A percentile compares a stretch with the other conserved stretches of the same genome.
These are phyloP conservation scores for Aspergillus haitiensis DNA, from an alignment of 495 filamentous ascomycete species.

Conservation along the genomic window DNA sequence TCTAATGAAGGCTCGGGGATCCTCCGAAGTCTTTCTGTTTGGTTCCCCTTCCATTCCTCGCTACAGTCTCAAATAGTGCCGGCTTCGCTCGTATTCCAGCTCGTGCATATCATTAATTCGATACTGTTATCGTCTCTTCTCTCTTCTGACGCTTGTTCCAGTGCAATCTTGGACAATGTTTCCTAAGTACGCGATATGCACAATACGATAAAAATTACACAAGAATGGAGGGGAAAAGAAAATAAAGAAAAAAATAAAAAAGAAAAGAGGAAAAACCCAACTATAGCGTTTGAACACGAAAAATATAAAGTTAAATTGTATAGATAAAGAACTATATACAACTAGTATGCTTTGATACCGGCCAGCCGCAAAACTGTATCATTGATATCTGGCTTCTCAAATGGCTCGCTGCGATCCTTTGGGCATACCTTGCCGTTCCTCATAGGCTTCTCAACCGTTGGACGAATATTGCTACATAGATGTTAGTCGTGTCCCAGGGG, in stretches of 20 bases:
- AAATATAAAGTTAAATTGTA: neutral
- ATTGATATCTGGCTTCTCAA: conserved; percentile 32
- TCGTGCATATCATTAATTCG: too few species aligned
- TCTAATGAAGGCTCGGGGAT: neutral
- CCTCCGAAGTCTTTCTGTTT: neutral
- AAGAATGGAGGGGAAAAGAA: too few species aligned
- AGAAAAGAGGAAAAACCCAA: neutral
- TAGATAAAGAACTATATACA: neutral
- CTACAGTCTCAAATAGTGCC: neutral
- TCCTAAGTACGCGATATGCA: too few species aligned
- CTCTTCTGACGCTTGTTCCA: too few species aligned
- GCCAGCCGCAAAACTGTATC: conserved; percentile 29
- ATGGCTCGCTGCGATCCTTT: conserved; percentile 29
- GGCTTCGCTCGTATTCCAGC: neutral
- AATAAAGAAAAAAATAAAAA: neutral
- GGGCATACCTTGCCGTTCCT: conserved; percentile 32
- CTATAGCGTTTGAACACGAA: neutral
- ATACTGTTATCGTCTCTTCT: too few species aligned
- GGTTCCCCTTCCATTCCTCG: neutral
- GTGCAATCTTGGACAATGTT: too few species aligned
- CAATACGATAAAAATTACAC: too few species aligned
- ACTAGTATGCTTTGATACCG: conserved; percentile 31
- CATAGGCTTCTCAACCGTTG: conserved; percentile 35
- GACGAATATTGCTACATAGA: conserved; percentile 31
- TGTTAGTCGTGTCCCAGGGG: neutral